Conservation (phyloP, 2,329 filamentous ascomycete genomes). For the Scedosporium aurantiacum region DNA sequence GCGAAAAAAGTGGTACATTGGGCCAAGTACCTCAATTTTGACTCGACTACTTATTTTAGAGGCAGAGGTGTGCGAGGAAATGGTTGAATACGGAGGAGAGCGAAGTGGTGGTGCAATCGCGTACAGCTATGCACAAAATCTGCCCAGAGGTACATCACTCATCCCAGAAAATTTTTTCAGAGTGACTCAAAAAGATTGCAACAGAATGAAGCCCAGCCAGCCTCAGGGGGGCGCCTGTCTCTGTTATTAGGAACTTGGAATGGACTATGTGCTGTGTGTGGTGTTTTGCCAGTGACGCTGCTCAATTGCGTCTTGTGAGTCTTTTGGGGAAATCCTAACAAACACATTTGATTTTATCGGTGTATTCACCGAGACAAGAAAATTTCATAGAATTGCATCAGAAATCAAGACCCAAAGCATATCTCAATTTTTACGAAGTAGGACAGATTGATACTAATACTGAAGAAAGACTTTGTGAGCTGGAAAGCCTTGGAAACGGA, state of each 20-base stretch:
- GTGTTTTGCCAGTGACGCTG: too few relatives aligned
- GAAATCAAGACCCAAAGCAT: not conserved
- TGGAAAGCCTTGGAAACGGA: not conserved
- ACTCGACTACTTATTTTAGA: not conserved
- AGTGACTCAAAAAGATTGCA: constrained; percentile 4
- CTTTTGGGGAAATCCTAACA: too few relatives aligned
- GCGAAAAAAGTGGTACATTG: not conserved
- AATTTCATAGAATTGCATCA: not conserved
- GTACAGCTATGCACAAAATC: not conserved
- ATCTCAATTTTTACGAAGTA: not conserved
- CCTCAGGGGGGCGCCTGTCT: not conserved
- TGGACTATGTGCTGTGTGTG: not conserved
- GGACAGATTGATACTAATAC: not conserved
- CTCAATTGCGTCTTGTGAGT: too few relatives aligned
- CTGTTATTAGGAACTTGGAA: not conserved
- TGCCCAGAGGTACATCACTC: not conserved
- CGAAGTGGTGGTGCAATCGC: not conserved
- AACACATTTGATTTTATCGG: too few relatives aligned
- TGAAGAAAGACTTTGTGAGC: not conserved
- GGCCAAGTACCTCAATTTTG: not conserved
- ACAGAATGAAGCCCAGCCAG: not conserved
- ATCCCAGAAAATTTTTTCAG: not conserved
- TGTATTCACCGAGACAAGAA: not conserved
- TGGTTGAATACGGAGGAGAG: not conserved
- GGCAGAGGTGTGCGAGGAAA: too few relatives aligned